Evolutionary conservation across 352 stramenopile genomes (phyloP), one percentile per base, ranked within the genome.

Genomic region (Aphanomyces invadans): DNA sequence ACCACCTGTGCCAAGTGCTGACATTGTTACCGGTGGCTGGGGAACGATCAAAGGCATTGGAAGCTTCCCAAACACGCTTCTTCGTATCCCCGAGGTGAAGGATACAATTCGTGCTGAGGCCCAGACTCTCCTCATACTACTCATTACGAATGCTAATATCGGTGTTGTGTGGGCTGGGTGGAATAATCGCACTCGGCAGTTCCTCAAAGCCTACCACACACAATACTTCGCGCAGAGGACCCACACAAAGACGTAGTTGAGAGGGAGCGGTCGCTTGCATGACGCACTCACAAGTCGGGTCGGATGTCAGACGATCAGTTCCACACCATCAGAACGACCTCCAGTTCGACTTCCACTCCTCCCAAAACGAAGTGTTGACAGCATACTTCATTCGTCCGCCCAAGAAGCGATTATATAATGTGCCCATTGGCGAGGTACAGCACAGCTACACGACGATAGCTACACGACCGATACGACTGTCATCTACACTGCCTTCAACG

Each of bases 141-240:
- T 57, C 23, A 10, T n/a, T 10, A 31, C 4, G 4, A 19, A 4
- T 19, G 7, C n/a, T 5, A 57, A 57, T 33, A 38, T 38, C 33
- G 49, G 49, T 19, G 49, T 57, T 36, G 9, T 57, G 10, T 57
- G 49, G 49, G 49, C 49, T 33, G 49, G 49, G 4, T 57, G 49
- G 49, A 57, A 57, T 12, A 57, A 57, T 12, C 23, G 49, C n/a
- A 57, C 25, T n/a, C 23, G 23, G 4, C 12, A n/a, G 9, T 57
- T 57, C 29, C 49, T 57, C 4, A 17, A 33, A 11, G 3, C 4
- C 4, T 57, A 57, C 10, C 49, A 57, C 23, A 33, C 49, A 21
- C 49, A 33, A 31, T 32, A 33, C 19, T 23, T 54, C 9, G 19
- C 46, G 5, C 46, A 54, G 23, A n/a, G 46, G 12, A 54, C 46